These are phyloP conservation scores for Suhomyces kunorum DNA, from an alignment of 1,139 yeast species.

Conservation along the genomic window DNA sequence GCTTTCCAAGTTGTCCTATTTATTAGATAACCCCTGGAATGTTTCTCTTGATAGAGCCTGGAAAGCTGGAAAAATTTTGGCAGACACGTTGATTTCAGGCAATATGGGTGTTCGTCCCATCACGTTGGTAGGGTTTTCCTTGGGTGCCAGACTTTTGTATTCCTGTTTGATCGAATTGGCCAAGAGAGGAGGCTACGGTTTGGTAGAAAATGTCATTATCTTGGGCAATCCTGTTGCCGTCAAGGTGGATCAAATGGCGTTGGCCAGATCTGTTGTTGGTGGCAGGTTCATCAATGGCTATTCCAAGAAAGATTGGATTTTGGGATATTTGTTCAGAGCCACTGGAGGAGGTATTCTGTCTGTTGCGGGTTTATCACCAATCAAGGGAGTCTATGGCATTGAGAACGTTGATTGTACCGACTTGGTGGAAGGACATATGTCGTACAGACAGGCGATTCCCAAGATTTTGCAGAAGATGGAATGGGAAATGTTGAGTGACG, in stretches of 20 bases:
- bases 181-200: constrained; percentile 80
- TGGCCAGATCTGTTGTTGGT: constrained; percentile 84
- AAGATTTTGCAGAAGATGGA: constrained; percentile 65
- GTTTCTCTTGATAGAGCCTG: constrained; percentile 96
- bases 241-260: constrained; percentile 71
- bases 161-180: constrained; percentile 89
- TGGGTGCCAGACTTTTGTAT: constrained; percentile 90
- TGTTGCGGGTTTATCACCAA: constrained; percentile 86
- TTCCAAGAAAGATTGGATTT: constrained; percentile 92
- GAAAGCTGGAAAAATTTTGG: constrained; percentile 90
- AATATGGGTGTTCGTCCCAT: constrained; percentile 92
- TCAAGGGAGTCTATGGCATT: constrained; percentile 61
- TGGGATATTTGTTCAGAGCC: constrained; percentile 93
- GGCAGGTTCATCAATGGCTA: constrained; percentile 91
- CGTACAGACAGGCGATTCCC: constrained; percentile 92
- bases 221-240: constrained; percentile 90
- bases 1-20: constrained; percentile 81
- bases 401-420: constrained; percentile 90
- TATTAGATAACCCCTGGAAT: constrained; percentile 97
- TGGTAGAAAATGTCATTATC: constrained; percentile 83
- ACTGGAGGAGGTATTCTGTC: constrained; percentile 91
- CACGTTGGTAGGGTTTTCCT: constrained; percentile 88
- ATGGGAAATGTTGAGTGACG: constrained; percentile 85
- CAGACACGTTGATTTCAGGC: constrained; percentile 84
- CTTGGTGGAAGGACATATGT: constrained; percentile 92